Base-by-base conservation (phyloP, 805 yeast genomes). In the Lipomyces yamanashiensis region DNA sequence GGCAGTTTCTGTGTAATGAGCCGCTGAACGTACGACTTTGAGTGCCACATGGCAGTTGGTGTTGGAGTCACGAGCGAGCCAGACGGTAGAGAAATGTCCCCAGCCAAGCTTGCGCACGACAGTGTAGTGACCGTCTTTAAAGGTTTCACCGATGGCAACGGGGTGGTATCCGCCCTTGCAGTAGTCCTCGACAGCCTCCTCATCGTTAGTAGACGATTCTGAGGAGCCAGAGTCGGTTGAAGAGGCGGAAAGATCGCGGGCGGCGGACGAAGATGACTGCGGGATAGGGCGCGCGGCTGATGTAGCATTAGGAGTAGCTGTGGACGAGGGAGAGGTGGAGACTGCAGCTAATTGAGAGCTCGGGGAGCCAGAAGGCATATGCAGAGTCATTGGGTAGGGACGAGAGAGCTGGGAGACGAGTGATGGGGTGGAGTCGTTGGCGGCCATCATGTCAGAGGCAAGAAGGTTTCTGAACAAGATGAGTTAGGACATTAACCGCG, bases 31-130 rank as follows among this genome's bases (percentile, higher is more conserved):
- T 33, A 95, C 98, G 70, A 95, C 88, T 75, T 95, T 95, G 82
- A 95, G 83, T 1, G 99, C 99, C 23, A 95, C 98, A 73, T 89
- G 97, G 54, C 83, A 78, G 60, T 80, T 78, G 58, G 59, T 59
- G 34, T 13, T n/a, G n/a, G 63, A 67, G 62, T 85, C 87, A 57
- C 79, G 80, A 4, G 97, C 98, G 36, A 90, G 79, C 98, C 97
- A 92, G 23, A 90, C 98, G 0, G 97, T 95, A 34, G 96, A 88
- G 74, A 95, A 95, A 77, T 95, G 98, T 41, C 99, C 99, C 99
- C 99, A 95, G 0, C 99, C 99, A 3, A 95, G 80, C 74, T 95
- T 95, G 65, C 98, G 84, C 37, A 90, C 92, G 54, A 95, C 77
- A 1, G 87, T 81, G 74, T 95, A 95, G 63, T 89, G 84, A 19